Percentiles rank a stretch among this genome's conserved stretches.
phyloP scores from a whole-genome alignment of 2,329 filamentous ascomycete species.

The Beauveria medogensis region DNA sequence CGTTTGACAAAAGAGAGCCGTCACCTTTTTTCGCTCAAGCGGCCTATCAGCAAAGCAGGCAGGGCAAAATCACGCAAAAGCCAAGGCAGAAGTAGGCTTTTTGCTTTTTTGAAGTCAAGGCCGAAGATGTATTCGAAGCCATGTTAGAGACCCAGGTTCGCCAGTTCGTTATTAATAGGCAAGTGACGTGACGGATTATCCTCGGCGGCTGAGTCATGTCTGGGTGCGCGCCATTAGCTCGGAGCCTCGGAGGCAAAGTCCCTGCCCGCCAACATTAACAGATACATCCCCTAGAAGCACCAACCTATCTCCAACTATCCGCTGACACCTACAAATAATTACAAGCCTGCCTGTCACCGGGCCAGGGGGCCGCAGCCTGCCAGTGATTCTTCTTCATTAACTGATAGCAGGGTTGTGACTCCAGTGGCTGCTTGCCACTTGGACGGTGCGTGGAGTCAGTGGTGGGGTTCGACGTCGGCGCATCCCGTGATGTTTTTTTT shows the following conservation, averaged over 20 bases:
- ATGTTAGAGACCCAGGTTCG: not conserved
- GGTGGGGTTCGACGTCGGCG: not conserved
- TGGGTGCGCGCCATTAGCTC: no score
- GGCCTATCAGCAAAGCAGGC: no score
- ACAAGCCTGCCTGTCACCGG: not conserved
- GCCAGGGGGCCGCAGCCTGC: not conserved
- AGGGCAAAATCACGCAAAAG: no score
- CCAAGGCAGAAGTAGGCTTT: no score
- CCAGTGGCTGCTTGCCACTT: no score
- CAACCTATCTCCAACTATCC: no score
- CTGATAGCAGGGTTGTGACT: not conserved
- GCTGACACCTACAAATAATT: not conserved
- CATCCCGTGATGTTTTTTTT: not conserved
- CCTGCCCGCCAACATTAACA: not conserved
- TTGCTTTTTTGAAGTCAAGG: no score
- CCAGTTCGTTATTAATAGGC: not conserved
- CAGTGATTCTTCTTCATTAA: not conserved
- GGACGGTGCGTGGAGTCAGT: not conserved
- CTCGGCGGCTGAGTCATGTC: conserved; percentile 12
- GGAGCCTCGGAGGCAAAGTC: not conserved
- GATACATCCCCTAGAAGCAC: no score
- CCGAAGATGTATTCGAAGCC: no score
- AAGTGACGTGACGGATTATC: conserved; percentile 10
- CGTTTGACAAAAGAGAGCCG: not conserved
- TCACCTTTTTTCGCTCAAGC: not conserved